Evolutionary conservation across 2,329 filamentous ascomycete species (phyloP).

Genomic region (Cordyceps tenuipes): DNA sequence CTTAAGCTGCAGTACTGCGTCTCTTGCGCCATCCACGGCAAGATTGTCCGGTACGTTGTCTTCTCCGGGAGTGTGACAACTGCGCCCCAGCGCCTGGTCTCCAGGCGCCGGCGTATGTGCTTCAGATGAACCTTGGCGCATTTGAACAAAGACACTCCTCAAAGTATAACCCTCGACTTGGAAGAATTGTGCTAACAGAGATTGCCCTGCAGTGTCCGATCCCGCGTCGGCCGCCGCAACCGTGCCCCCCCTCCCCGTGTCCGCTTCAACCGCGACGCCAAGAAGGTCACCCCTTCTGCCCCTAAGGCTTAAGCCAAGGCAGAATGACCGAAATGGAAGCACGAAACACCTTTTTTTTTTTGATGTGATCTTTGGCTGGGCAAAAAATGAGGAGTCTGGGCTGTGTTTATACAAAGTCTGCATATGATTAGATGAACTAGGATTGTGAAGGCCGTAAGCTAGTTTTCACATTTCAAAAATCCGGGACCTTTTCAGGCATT

Average conservation of each 20-base stretch:
- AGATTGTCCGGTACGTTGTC: slow-evolving; percentile 97
- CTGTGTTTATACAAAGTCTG: slow-evolving; percentile 28
- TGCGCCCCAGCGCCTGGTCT: slow-evolving; percentile 28
- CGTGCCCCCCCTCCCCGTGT: slow-evolving; percentile 95
- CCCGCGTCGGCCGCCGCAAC: slow-evolving; percentile 94
- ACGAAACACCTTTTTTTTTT: slow-evolving; percentile 9
- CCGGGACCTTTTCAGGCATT: slow-evolving; percentile 10
- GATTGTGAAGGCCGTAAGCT: slow-evolving; percentile 18
- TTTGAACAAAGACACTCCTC: slow-evolving; percentile 28
- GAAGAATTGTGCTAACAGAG: slow-evolving; percentile 33
- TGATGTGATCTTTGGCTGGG: slow-evolving; percentile 21
- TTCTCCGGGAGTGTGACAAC: slow-evolving; percentile 51
- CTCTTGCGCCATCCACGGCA: slow-evolving; percentile 99
- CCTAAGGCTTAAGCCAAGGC: slow-evolving; percentile 29
- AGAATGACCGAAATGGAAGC: slow-evolving; percentile 2
- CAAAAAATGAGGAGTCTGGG: slow-evolving; percentile 28
- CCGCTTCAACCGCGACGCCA: slow-evolving; percentile 99
- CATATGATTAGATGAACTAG: slow-evolving; percentile 31
- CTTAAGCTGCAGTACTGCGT: slow-evolving; percentile 99
- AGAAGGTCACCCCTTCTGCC: slow-evolving; percentile 87
- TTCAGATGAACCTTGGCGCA: slow-evolving; percentile 56
- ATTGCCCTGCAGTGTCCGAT: slow-evolving; percentile 69
- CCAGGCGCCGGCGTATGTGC: slow-evolving; percentile 31
- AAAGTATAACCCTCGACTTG: slow-evolving; percentile 14
- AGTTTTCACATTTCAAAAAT: slow-evolving; percentile 15